These are phyloP conservation scores for Penicillium sp. DNA, from an alignment of 2,329 filamentous ascomycete species.

Conservation along the genomic window DNA sequence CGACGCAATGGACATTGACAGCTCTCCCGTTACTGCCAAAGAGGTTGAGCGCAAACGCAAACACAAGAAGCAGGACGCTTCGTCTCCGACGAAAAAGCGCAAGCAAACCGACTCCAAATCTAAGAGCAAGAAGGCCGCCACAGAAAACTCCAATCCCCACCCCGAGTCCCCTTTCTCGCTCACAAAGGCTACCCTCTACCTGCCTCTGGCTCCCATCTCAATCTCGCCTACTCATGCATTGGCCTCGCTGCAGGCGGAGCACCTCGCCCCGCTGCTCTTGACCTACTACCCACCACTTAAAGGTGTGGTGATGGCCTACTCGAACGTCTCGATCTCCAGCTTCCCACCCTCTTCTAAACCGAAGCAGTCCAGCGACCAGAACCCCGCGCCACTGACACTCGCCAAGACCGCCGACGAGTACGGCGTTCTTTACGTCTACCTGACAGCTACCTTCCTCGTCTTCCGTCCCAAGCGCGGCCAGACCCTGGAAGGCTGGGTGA, in stretches of 20 bases:
- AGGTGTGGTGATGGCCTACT: conserved; percentile 59
- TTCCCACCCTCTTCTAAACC: conserved; percentile 36
- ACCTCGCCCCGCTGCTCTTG: conserved; percentile 63
- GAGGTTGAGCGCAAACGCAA: conserved; percentile 42
- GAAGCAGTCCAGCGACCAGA: conserved; percentile 26
- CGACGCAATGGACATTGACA: conserved; percentile 43
- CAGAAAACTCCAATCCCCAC: conserved; percentile 16
- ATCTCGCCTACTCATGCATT: conserved; percentile 54
- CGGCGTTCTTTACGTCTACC: conserved; percentile 81
- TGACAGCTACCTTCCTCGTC: conserved; percentile 82
- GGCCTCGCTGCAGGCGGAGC: conserved; percentile 59
- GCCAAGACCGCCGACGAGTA: conserved; percentile 70
- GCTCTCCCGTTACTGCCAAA: conserved; percentile 18
- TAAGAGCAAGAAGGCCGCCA: conserved; percentile 31
- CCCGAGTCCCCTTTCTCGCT: conserved; percentile 70
- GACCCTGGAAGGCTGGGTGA: conserved; percentile 76
- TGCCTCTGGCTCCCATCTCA: conserved; percentile 59
- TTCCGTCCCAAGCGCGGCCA: conserved; percentile 74
- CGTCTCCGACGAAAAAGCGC: conserved; percentile 44
- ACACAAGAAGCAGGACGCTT: conserved; percentile 47
- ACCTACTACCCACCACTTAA: conserved; percentile 61
- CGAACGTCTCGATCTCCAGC: conserved; percentile 44
- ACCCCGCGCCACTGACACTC: conserved; percentile 41
- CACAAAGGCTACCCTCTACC: conserved; percentile 74
- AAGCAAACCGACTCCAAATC: conserved; percentile 26